These are phyloP conservation scores for Metschnikowia vanudenii DNA, from an alignment of 805 yeast species.

Conservation along the genomic window DNA sequence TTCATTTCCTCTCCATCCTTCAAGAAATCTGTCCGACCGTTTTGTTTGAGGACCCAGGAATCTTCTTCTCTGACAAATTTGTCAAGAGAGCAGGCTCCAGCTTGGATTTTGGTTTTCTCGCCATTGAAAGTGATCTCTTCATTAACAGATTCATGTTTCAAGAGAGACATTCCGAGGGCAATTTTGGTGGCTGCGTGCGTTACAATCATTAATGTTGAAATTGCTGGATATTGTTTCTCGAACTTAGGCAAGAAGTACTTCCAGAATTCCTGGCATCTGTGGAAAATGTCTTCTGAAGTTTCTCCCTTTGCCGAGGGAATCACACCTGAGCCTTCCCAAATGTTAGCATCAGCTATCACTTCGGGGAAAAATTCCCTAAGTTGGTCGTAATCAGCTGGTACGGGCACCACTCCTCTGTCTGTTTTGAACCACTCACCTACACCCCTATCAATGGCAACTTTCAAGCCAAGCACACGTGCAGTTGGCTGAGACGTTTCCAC, in stretches of 20 bases:
- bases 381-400: conserved; percentile 54
- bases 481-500: conserved; percentile 76
- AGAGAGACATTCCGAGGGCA: conserved; percentile 75
- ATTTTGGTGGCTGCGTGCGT: conserved; percentile 95
- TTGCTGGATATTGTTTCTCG: conserved; percentile 55
- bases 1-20: conserved; percentile 86
- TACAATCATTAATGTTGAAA: conserved; percentile 65
- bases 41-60: conserved; percentile 61
- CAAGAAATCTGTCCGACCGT: conserved; percentile 73
- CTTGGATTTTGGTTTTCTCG: conserved; percentile 43
- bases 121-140: conserved; percentile 46
- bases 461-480: conserved; percentile 55
- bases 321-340: conserved; percentile 48
- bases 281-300: conserved; percentile 63
- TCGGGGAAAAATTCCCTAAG: conserved; percentile 52
- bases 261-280: conserved; percentile 59
- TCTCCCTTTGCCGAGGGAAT: conserved; percentile 73
- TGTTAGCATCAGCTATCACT: conserved; percentile 29
- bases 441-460: conserved; percentile 73
- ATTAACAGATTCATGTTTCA: conserved; percentile 50
- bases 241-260: conserved; percentile 54
- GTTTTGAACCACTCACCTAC: conserved; percentile 89
- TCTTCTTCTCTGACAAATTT: conserved; percentile 38
- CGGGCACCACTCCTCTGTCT: conserved; percentile 66
- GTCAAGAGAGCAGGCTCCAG: conserved; percentile 87